Conservation (phyloP, 805 yeast genomes). For the Vanderwaltozyma yarrowii region DNA sequence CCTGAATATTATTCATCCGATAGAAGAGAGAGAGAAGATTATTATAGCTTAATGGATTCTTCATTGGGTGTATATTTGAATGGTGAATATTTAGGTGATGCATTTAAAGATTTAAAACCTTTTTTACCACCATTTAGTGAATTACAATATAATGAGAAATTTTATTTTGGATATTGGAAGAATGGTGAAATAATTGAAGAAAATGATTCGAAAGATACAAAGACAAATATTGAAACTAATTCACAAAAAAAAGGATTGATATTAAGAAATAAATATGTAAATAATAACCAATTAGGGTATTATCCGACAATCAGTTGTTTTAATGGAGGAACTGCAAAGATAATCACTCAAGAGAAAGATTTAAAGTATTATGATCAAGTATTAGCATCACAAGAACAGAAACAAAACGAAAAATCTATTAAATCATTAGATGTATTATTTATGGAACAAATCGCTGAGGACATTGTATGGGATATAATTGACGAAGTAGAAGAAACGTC, state of each 20-base stretch:
- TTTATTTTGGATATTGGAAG: conserved; percentile 25
- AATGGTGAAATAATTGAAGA: conserved; percentile 12
- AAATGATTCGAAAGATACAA: background rate
- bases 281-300: conserved; percentile 84
- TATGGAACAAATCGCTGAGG: conserved; percentile 65
- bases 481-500: conserved; percentile 65
- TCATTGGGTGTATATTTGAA: conserved; percentile 63
- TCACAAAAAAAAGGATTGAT: conserved; percentile 18
- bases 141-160: conserved; percentile 33
- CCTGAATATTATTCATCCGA: conserved; percentile 27
- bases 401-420: conserved; percentile 21
- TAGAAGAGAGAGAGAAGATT: conserved; percentile 31
- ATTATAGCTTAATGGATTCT: conserved; percentile 35
- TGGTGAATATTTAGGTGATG: conserved; percentile 56
- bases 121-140: conserved; percentile 74
- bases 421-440: conserved; percentile 51
- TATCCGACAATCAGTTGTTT: conserved; percentile 84
- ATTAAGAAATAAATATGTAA: conserved; percentile 34
- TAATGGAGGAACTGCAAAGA: conserved; percentile 62
- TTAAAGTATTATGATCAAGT: conserved; percentile 31
- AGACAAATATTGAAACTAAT: conserved; percentile 5
- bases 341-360: conserved; percentile 55
- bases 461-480: conserved; percentile 68
- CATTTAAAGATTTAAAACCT: conserved; percentile 58
- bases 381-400: conserved; percentile 6